Base-by-base conservation (phyloP, 2,329 filamentous ascomycete genomes). In the Colletotrichum sp. region DNA sequence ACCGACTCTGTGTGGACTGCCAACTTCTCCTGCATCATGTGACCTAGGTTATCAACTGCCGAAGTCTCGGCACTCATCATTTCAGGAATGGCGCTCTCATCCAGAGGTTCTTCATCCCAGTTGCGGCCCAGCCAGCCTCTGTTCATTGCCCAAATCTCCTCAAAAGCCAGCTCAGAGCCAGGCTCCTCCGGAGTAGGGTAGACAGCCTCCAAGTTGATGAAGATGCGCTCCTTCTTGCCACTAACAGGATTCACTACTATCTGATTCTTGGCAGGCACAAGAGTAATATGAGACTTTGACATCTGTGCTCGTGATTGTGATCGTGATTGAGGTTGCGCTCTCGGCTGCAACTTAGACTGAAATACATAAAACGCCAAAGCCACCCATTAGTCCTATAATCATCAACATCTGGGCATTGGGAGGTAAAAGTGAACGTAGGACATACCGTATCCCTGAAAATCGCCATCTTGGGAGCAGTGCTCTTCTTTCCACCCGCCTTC, bases 381-480 rank as follows among this genome's bases (percentile, higher is more conserved):
- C 77, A 78, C 69, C 83, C 89, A 96, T 98, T 98, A 98, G 96
- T 98, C 96, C 96, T 98, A 92, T 91, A 89, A 91, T 93, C 90
- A 96, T 97, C 95, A 97, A 97, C 92, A 95, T 89, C 85, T 90
- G 90, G 88, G 83, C 86, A 86, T 83, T 85, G 84, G 83, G 80
- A 81, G 80, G 78, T 79, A 78, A 78, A 80, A 78, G 78, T 79
- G 80, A 83, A 75, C 44, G 83, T 80, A 81, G 79, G 81, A 78
- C 95, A 93, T 94, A 99, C 97, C 94, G 94, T 89, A 89, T 99
- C 97, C 89, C 95, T 96, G 89, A 98, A 99, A 62, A 99, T 92
- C 82, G 93, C 89, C 93, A 99, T 94, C 89, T 98, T 99, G 70
- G 93, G 90, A 70, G 90, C 90, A 36, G 90, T 92, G 59, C 89